A percentile compares a stretch with the other conserved stretches of the same genome.
Conservation (phyloP, 2,329 filamentous ascomycete genomes). For the Apiospora hydei region DNA sequence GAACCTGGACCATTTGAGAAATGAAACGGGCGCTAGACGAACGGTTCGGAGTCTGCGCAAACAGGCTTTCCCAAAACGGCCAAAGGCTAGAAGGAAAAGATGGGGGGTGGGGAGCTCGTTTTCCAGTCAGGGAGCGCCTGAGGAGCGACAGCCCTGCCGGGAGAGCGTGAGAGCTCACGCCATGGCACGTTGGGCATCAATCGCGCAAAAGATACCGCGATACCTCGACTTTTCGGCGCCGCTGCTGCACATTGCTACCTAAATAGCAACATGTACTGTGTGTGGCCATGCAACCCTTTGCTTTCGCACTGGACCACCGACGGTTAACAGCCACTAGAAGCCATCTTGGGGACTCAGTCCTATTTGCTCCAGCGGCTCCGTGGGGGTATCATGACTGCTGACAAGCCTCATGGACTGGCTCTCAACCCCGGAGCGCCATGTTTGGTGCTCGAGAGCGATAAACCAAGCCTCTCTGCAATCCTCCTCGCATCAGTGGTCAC, state of each 20-base stretch:
- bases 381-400: slow-evolving; percentile 35
- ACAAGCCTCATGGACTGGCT: slow-evolving; percentile 32
- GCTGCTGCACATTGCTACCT: slow-evolving; percentile 20
- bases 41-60: slow-evolving; percentile 21
- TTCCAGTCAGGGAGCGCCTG: slow-evolving; percentile 12
- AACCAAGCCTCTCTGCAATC: slow-evolving; percentile 23
- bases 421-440: slow-evolving; percentile 19
- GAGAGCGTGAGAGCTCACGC: slow-evolving; percentile 13
- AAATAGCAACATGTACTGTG: slow-evolving; percentile 20
- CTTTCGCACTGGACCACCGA: slow-evolving; percentile 14
- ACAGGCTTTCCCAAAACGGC: slow-evolving; percentile 21
- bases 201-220: slow-evolving; percentile 18
- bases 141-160: slow-evolving; percentile 22
- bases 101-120: slow-evolving; percentile 12
- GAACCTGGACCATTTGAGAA: slow-evolving; percentile 13
- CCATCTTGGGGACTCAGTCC: slow-evolving; percentile 31
- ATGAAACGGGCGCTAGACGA: slow-evolving; percentile 23
- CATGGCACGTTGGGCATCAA: slow-evolving; percentile 23
- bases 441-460: slow-evolving; percentile 1
- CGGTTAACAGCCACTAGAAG: slow-evolving; percentile 33
- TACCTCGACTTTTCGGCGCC: background rate
- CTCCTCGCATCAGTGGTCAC: slow-evolving; percentile 25
- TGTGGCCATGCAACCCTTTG: slow-evolving; percentile 29
- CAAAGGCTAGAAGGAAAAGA: slow-evolving; percentile 15
- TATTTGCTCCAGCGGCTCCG: slow-evolving; percentile 37